Evolutionary conservation across 2,329 filamentous ascomycete species (phyloP).

Genomic region (Pseudogymnoascus sp.): DNA sequence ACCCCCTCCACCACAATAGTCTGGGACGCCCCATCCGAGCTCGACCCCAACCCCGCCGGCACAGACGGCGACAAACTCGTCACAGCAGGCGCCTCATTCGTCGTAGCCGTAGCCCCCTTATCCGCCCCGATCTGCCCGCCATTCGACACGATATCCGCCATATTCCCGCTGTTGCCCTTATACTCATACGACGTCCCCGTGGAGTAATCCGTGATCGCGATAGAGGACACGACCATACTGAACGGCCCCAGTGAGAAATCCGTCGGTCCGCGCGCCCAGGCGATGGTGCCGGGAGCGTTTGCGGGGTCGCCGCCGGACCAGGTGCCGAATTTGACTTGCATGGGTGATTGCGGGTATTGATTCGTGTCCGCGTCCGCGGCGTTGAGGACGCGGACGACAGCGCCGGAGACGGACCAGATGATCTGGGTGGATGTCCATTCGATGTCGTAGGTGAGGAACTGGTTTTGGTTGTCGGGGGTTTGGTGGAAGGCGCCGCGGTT

Average conservation of each 20-base stretch:
- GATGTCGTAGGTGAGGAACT: constrained; percentile 78
- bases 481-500: constrained; percentile 78
- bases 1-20: constrained; percentile 42
- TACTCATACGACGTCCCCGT: constrained; percentile 82
- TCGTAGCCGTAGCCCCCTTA: constrained; percentile 43
- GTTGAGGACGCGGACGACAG: constrained; percentile 66
- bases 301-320: constrained; percentile 81
- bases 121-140: constrained; percentile 69
- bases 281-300: constrained; percentile 73
- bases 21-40: constrained; percentile 39
- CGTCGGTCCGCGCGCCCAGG: constrained; percentile 80
- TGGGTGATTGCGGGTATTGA: constrained; percentile 91
- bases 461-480: constrained; percentile 56
- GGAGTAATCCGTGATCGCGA: constrained; percentile 82
- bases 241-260: constrained; percentile 79
- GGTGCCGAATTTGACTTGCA: constrained; percentile 84
- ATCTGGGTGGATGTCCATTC: constrained; percentile 86
- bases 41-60: constrained; percentile 57
- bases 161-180: constrained; percentile 65
- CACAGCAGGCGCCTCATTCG: constrained; percentile 52
- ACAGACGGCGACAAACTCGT: constrained; percentile 55
- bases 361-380: constrained; percentile 56
- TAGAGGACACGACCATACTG: constrained; percentile 70
- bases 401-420: constrained; percentile 76
- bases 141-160: constrained; percentile 73